phyloP scores from a whole-genome alignment of 139 green algal genomes.

The Micromonas pusilla region DNA sequence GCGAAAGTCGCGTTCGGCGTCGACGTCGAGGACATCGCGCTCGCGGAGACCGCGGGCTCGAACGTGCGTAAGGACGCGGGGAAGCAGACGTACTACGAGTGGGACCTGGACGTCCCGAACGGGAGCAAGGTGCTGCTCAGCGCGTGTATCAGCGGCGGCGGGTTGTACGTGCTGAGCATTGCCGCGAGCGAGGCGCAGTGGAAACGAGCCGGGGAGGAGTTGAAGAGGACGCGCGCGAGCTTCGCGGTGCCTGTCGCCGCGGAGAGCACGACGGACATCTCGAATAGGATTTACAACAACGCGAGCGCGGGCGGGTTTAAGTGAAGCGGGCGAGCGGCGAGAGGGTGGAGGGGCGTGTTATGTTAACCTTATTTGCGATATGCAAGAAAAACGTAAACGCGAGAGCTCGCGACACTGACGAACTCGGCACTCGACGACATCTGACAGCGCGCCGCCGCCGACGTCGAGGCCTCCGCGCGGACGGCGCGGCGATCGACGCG shows the following conservation, averaged over 20 bases:
- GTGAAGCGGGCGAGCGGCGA: too few species aligned
- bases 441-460: too few species aligned
- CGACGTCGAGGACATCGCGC: not conserved
- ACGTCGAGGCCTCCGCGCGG: too few species aligned
- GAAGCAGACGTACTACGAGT: slow-evolving; percentile 26
- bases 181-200: not conserved
- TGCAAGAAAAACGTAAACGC: too few species aligned
- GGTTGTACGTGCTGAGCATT: slow-evolving; percentile 6
- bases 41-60: not conserved
- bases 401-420: too few species aligned
- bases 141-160: slow-evolving; percentile 7
- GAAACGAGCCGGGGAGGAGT: not conserved
- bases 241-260: not conserved
- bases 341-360: too few species aligned
- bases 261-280: not conserved
- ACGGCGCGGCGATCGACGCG: too few species aligned
- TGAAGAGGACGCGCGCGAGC: not conserved
- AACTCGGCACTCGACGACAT: too few species aligned
- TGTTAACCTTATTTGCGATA: too few species aligned
- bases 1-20: not conserved
- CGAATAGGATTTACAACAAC: slow-evolving; percentile 12
- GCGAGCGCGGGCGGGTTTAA: not conserved
- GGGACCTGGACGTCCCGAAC: not conserved
- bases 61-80: not conserved
- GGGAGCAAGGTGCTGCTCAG: not conserved